Conservation (phyloP, 2,329 filamentous ascomycete species). For the Hypoxylon sp. region DNA sequence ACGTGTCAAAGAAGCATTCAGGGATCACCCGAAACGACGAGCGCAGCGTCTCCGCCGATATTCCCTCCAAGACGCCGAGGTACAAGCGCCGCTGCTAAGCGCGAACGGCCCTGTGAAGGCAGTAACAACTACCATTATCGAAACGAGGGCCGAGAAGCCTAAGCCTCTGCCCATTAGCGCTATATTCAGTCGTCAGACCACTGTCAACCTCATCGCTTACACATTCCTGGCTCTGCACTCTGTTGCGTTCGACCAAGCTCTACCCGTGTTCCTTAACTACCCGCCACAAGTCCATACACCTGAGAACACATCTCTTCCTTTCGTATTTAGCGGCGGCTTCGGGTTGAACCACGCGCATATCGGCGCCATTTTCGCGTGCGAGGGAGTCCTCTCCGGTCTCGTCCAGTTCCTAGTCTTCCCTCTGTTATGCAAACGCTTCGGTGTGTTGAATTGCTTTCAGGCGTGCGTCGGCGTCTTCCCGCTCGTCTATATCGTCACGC, state of each 20-base stretch:
- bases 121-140: slow-evolving; percentile 7
- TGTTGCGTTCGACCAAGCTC: slow-evolving; percentile 87
- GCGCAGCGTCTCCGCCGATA: slow-evolving; percentile 57
- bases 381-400: slow-evolving; percentile 83
- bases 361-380: slow-evolving; percentile 86
- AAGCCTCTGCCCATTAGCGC: slow-evolving; percentile 47
- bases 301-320: slow-evolving; percentile 75
- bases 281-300: slow-evolving; percentile 71
- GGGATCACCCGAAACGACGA: slow-evolving; percentile 40
- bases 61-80: slow-evolving; percentile 70
- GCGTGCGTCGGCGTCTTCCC: slow-evolving; percentile 77
- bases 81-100: slow-evolving; percentile 68
- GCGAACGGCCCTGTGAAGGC: slow-evolving; percentile 49
- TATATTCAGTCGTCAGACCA: slow-evolving; percentile 81
- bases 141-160: slow-evolving; percentile 44
- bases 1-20: slow-evolving; percentile 67
- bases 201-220: slow-evolving; percentile 82
- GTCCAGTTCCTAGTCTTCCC: slow-evolving; percentile 92
- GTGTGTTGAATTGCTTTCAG: slow-evolving; percentile 81
- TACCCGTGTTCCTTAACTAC: slow-evolving; percentile 91
- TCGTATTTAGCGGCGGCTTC: slow-evolving; percentile 88
- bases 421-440: slow-evolving; percentile 77
- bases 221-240: slow-evolving; percentile 85
- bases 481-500: slow-evolving; percentile 83
- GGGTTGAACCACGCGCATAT: slow-evolving; percentile 81